Percentiles rank a stretch among this genome's conserved stretches.
Conservation (phyloP, 148 eudicot species). For the Vaccinium corymbosum region DNA sequence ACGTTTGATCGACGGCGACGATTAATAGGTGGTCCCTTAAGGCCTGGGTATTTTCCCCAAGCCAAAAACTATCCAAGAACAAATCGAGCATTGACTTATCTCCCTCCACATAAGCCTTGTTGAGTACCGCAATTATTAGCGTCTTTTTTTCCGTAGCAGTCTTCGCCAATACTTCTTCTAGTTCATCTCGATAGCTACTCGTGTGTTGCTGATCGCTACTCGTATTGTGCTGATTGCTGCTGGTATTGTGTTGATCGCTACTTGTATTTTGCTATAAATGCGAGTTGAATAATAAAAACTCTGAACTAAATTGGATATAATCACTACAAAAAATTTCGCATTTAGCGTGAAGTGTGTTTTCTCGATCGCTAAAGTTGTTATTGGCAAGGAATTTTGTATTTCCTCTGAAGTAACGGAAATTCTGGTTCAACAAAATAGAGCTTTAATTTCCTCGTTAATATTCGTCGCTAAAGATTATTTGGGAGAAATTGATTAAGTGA, state of each 20-base stretch:
- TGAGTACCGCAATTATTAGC: neutral
- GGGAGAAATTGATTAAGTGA: too few relatives aligned
- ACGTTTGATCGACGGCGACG: conserved; percentile 8
- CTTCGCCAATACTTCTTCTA: neutral
- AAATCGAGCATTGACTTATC: conserved; percentile 8
- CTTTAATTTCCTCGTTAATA: too few relatives aligned
- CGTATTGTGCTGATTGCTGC: conserved; percentile 14
- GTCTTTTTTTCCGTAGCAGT: neutral
- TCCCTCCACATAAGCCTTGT: conserved; percentile 8
- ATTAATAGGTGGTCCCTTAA: neutral
- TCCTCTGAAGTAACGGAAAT: too few relatives aligned
- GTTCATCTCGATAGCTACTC: conserved; percentile 6
- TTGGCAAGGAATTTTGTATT: too few relatives aligned
- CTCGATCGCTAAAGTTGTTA: too few relatives aligned
- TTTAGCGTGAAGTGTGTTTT: too few relatives aligned
- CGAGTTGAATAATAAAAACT: too few relatives aligned
- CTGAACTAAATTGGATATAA: neutral
- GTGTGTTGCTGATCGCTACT: neutral
- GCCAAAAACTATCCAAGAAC: neutral
- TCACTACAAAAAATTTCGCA: too few relatives aligned
- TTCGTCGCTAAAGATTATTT: too few relatives aligned
- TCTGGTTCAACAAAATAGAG: too few relatives aligned
- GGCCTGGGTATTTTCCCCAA: neutral
- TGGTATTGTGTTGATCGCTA: neutral
- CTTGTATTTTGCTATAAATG: neutral